Percentiles rank a stretch among this genome's conserved stretches.
Conservation (phyloP, 2,329 filamentous ascomycete genomes). For the Epichloe aotearoae region DNA sequence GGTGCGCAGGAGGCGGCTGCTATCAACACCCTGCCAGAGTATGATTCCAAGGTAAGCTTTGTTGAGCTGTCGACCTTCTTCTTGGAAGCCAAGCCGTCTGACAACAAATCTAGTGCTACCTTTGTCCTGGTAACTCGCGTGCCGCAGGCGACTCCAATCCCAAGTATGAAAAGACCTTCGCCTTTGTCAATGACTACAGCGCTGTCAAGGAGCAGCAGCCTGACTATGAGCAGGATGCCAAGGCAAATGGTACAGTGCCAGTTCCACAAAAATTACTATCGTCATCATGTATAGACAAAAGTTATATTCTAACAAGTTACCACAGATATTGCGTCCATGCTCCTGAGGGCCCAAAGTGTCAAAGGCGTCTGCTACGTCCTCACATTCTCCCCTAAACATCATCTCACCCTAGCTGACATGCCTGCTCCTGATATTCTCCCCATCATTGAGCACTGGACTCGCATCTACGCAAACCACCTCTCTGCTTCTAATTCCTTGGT, state of each 20-base stretch:
- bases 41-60: constrained; percentile 56
- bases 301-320: neutral
- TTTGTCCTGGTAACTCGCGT: constrained; percentile 83
- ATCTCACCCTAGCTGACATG: constrained; percentile 88
- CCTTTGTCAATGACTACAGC: constrained; percentile 96
- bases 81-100: neutral
- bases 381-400: constrained; percentile 88
- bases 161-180: constrained; percentile 73
- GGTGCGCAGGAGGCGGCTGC: constrained; percentile 63
- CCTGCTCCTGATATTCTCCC: constrained; percentile 61
- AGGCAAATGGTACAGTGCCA: constrained; percentile 21
- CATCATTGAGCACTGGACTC: constrained; percentile 81
- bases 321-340: constrained; percentile 55
- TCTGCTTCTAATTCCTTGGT: constrained; percentile 55
- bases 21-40: constrained; percentile 58
- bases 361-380: constrained; percentile 96
- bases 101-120: constrained; percentile 54
- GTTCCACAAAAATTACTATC: too few species aligned
- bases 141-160: constrained; percentile 82
- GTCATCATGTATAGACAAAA: neutral
- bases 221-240: constrained; percentile 45
- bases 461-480: constrained; percentile 73
- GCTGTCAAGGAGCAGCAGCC: constrained; percentile 90
- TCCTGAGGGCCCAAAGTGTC: constrained; percentile 73
- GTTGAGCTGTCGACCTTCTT: neutral